These are phyloP conservation scores for Davidsoniella virescens DNA, from an alignment of 2,329 filamentous ascomycete species.

Conservation along the genomic window DNA sequence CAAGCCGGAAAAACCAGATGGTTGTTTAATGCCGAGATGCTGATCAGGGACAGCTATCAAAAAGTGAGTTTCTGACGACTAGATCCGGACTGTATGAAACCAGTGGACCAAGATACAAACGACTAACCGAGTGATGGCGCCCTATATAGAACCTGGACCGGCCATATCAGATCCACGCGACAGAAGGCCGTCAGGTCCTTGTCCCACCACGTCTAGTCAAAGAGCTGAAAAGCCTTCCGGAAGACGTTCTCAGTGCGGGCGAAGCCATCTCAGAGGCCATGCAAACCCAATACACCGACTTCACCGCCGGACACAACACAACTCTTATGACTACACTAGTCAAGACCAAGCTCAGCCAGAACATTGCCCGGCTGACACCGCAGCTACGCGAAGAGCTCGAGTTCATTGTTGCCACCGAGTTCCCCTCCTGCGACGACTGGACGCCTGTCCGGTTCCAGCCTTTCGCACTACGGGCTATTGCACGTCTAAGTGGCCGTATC, in stretches of 20 bases:
- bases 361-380: constrained; percentile 29
- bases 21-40: constrained; percentile 32
- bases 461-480: constrained; percentile 33
- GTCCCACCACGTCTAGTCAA: constrained; percentile 28
- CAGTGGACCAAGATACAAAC: background rate
- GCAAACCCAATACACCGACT: constrained; percentile 34
- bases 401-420: constrained; percentile 29
- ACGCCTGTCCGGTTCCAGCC: constrained; percentile 35
- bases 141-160: constrained; percentile 27
- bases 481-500: constrained; percentile 35
- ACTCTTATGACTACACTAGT: constrained; percentile 29
- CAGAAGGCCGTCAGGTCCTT: constrained; percentile 32
- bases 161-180: constrained; percentile 35
- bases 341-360: constrained; percentile 31
- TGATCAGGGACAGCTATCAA: constrained; percentile 32
- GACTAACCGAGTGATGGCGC: background rate
- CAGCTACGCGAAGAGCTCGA: constrained; percentile 32
- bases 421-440: constrained; percentile 38
- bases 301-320: constrained; percentile 29
- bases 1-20: constrained; percentile 32
- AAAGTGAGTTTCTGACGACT: constrained; percentile 21
- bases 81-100: too few species aligned
- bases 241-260: constrained; percentile 31
- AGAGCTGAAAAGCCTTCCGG: constrained; percentile 32
- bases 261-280: constrained; percentile 35